phyloP scores from a whole-genome alignment of 176 grass and related monocot genomes.

The Triticum urartu region DNA sequence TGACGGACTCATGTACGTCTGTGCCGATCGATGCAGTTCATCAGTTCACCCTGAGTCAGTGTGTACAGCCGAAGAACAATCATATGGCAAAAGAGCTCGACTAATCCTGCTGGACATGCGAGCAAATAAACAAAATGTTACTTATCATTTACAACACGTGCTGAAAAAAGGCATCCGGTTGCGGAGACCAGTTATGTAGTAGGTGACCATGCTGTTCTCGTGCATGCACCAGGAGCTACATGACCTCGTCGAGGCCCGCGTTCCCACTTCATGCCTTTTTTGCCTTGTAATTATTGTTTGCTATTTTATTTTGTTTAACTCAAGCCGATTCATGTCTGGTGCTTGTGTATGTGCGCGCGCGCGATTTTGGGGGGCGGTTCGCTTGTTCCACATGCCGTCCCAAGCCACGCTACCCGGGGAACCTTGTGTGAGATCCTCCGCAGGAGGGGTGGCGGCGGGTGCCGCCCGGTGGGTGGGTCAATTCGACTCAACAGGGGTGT shows the following conservation, averaged over 20 bases:
- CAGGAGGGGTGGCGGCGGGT: too few species aligned
- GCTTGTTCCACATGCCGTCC: too few species aligned
- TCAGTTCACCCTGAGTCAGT: neutral
- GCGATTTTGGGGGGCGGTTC: too few species aligned
- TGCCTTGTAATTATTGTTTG: too few species aligned
- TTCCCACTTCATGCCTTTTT: too few species aligned
- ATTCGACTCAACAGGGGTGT: too few species aligned
- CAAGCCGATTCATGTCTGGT: too few species aligned
- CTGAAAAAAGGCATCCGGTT: neutral
- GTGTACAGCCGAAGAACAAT: neutral
- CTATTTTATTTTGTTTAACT: too few species aligned
- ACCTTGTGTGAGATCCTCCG: too few species aligned
- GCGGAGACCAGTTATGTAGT: neutral
- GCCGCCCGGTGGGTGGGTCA: too few species aligned
- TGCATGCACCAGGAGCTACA: neutral
- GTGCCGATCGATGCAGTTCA: neutral
- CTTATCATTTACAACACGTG: slow-evolving; percentile 15
- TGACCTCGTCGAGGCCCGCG: neutral
- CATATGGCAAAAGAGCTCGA: neutral
- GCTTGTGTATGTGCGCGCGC: too few species aligned
- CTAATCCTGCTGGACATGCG: neutral
- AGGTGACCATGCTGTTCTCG: neutral
- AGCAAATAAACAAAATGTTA: neutral
- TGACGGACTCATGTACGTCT: neutral
- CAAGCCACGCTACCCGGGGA: too few species aligned